Conservation (phyloP, 2,329 filamentous ascomycete species). For the Epichloe amarillans region DNA sequence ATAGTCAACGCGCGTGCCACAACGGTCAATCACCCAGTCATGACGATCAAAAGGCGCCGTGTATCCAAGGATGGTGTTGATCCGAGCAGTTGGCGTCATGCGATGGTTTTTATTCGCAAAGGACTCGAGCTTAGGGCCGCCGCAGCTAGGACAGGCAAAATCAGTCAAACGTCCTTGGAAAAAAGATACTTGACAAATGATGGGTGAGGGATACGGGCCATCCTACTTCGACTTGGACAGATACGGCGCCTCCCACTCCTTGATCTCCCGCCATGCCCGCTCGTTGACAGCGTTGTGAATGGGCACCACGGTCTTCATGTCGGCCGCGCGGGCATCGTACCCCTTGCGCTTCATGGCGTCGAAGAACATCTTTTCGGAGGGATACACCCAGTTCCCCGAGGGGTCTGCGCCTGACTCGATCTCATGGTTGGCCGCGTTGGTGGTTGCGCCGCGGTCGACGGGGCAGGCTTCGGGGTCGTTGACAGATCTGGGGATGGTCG, state of each 20-base stretch:
- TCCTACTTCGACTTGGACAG: constrained; percentile 40
- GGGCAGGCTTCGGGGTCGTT: constrained; percentile 23
- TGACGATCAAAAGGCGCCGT: constrained; percentile 86
- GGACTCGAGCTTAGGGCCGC: constrained; percentile 69
- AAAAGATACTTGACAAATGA: too few relatives aligned
- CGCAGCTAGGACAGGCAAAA: constrained; percentile 27
- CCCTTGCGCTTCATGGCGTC: constrained; percentile 87
- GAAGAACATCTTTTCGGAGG: constrained; percentile 95
- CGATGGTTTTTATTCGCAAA: constrained; percentile 61
- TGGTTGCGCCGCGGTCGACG: constrained; percentile 28
- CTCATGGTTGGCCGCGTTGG: constrained; percentile 70
- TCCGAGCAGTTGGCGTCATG: constrained; percentile 69
- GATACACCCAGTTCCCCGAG: constrained; percentile 92
- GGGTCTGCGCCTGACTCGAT: constrained; percentile 59
- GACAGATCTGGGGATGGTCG: constrained; percentile 59
- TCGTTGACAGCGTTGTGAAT: constrained; percentile 99
- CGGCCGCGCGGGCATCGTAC: constrained; percentile 52
- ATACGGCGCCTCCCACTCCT: constrained; percentile 70
- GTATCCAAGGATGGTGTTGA: constrained; percentile 81
- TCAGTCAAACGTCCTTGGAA: background rate
- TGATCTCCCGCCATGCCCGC: constrained; percentile 85
- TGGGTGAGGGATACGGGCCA: too few relatives aligned
- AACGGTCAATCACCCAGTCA: constrained; percentile 93
- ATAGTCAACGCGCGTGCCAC: constrained; percentile 76
- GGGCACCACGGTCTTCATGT: constrained; percentile 86